Evolutionary conservation across 495 filamentous ascomycete species (phyloP).

Genomic region (Penicillium soppii): DNA sequence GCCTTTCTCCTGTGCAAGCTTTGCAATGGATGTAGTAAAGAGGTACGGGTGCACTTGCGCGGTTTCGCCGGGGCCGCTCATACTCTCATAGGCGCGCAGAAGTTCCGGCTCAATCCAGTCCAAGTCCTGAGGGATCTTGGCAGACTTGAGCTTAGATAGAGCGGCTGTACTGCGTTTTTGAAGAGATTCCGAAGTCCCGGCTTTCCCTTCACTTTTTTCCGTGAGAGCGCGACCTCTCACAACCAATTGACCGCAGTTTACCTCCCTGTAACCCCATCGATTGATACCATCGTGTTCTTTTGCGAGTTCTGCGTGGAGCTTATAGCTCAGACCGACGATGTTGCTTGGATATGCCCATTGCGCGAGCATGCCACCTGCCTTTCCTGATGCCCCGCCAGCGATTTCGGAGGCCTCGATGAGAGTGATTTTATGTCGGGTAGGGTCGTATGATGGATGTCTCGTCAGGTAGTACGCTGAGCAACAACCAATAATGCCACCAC

Average conservation of each 20-base stretch:
- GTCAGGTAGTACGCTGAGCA: constrained; percentile 93
- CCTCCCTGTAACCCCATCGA: constrained; percentile 82
- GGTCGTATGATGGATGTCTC: constrained; percentile 80
- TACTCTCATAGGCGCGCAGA: constrained; percentile 71
- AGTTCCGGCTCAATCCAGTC: constrained; percentile 79
- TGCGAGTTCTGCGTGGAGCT: constrained; percentile 80
- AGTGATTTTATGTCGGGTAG: constrained; percentile 72
- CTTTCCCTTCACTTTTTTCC: constrained; percentile 33
- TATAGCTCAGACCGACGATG: constrained; percentile 85
- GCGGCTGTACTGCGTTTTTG: constrained; percentile 72
- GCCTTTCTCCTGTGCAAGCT: constrained; percentile 73
- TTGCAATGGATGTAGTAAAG: constrained; percentile 86
- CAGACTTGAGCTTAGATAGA: constrained; percentile 54
- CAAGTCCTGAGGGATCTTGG: constrained; percentile 72
- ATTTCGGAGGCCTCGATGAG: constrained; percentile 87
- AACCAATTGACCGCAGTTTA: constrained; percentile 73
- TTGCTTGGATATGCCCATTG: constrained; percentile 89
- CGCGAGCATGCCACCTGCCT: constrained; percentile 88
- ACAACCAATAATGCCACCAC: constrained; percentile 93
- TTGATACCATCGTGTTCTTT: constrained; percentile 77
- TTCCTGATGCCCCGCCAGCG: constrained; percentile 89
- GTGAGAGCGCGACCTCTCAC: constrained; percentile 51
- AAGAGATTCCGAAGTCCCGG: constrained; percentile 50
- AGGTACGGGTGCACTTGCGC: constrained; percentile 93
- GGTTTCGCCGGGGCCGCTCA: constrained; percentile 77